These are phyloP conservation scores for Vinca minor DNA, from an alignment of 257 asterid genomes.

Conservation along the genomic window DNA sequence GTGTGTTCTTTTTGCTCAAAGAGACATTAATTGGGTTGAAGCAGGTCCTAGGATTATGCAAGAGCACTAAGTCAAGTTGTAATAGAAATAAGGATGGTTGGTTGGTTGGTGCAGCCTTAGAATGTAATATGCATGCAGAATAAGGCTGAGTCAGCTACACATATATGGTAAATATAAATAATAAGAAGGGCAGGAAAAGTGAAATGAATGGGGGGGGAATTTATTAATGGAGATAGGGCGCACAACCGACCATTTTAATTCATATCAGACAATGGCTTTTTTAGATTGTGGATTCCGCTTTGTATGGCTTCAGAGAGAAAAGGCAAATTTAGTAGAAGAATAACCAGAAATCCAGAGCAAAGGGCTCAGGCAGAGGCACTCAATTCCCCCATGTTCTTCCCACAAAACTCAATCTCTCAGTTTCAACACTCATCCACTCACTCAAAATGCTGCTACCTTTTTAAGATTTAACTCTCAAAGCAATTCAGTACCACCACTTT, in stretches of 20 bases:
- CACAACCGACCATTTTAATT: constrained; percentile 9
- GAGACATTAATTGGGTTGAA: not conserved
- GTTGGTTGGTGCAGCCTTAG: not conserved
- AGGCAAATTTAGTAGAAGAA: not conserved
- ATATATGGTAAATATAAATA: not conserved
- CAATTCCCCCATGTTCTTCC: constrained; percentile 5
- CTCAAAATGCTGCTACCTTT: not conserved
- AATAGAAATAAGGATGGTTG: not conserved
- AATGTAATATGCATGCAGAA: constrained; percentile 2
- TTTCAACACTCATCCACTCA: not conserved
- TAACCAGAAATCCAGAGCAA: not conserved
- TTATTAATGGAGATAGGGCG: not conserved
- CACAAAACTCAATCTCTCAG: not conserved
- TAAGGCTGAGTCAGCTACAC: constrained; percentile 12
- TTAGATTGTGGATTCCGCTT: no score
- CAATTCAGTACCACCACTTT: no score
- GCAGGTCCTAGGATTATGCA: constrained; percentile 1
- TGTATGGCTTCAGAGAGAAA: no score
- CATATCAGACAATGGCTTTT: constrained; percentile 11
- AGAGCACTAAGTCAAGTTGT: constrained; percentile 19
- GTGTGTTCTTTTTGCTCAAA: not conserved
- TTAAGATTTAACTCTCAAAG: no score
- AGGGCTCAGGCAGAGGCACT: not conserved
- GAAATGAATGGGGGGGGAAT: not conserved
- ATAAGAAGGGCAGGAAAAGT: not conserved